phyloP scores from a whole-genome alignment of 768 basidiomycete species.

The Pleurotus giganteus region DNA sequence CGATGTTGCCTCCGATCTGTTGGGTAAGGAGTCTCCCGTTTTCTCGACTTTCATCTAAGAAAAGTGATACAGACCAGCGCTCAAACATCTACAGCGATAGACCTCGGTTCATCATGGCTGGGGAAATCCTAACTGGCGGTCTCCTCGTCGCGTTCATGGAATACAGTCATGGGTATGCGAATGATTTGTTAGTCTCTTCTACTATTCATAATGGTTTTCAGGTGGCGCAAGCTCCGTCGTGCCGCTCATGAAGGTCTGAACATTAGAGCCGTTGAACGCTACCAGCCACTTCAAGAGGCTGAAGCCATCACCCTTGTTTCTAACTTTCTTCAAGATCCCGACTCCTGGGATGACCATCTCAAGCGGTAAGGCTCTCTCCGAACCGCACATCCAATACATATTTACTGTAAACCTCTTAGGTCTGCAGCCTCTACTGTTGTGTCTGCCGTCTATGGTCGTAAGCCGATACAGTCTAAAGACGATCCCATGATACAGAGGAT shows the following conservation, averaged over 20 bases:
- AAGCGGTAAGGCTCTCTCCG: conserved; percentile 7
- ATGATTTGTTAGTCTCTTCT: too few species aligned
- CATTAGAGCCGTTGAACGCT: conserved; percentile 3
- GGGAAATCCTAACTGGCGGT: conserved; percentile 28
- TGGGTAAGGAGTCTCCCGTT: conserved; percentile 8
- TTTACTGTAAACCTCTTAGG: conserved; percentile 7
- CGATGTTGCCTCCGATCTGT: conserved; percentile 28
- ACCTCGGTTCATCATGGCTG: conserved; percentile 22
- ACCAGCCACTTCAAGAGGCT: conserved; percentile 7
- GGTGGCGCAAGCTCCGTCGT: conserved; percentile 28
- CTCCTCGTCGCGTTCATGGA: conserved; percentile 19
- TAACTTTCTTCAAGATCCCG: conserved; percentile 13
- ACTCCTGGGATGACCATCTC: conserved; percentile 23
- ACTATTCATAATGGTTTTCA: conserved; percentile 14
- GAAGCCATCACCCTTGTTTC: conserved; percentile 10
- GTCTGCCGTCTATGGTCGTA: conserved; percentile 16
- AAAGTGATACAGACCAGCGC: conserved; percentile 23
- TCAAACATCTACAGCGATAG: conserved; percentile 24
- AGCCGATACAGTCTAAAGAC: conserved; percentile 8
- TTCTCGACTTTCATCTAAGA: not conserved
- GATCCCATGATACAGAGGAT: conserved; percentile 17
- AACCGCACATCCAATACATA: not conserved
- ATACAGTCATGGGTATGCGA: conserved; percentile 12
- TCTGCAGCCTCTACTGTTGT: conserved; percentile 12
- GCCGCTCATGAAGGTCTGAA: conserved; percentile 22